Percentiles rank a stretch among this genome's conserved stretches.
Conservation (phyloP, 805 yeast genomes). For the Saccharomycopsis selenospora region DNA sequence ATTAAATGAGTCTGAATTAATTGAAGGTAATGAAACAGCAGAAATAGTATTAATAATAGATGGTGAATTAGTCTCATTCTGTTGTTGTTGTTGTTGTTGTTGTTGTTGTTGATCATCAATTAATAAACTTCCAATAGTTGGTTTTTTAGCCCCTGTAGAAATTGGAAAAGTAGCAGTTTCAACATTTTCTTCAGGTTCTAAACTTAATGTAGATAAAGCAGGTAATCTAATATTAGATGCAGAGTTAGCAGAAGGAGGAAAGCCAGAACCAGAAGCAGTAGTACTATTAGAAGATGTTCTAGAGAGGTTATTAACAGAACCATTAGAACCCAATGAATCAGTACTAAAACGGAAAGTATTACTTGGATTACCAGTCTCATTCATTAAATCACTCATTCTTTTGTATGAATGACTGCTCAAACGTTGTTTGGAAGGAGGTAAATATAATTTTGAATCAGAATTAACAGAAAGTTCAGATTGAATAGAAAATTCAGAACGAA, state of each 20-base stretch:
- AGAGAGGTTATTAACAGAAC: slow-evolving; percentile 5
- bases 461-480: slow-evolving; percentile 13
- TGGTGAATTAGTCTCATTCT: slow-evolving; percentile 1
- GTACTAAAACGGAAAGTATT: not conserved
- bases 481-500: slow-evolving; percentile 12
- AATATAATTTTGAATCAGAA: slow-evolving; percentile 17
- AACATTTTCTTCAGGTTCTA: slow-evolving; percentile 3
- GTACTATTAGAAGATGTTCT: not conserved
- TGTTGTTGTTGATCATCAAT: not conserved
- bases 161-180: not conserved
- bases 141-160: slow-evolving; percentile 14
- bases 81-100: too few relatives aligned
- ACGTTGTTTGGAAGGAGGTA: slow-evolving; percentile 11
- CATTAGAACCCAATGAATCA: not conserved
- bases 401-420: not conserved
- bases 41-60: slow-evolving; percentile 12
- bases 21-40: not conserved
- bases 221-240: slow-evolving; percentile 4
- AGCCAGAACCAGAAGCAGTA: too few relatives aligned
- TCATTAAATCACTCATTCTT: slow-evolving; percentile 10
- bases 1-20: slow-evolving; percentile 6
- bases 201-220: slow-evolving; percentile 11
- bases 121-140: slow-evolving; percentile 17
- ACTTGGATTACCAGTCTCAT: not conserved
- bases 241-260: not conserved